phyloP scores from a whole-genome alignment of 1,284 basidiomycete species.

The Leucoagaricus sp. region DNA sequence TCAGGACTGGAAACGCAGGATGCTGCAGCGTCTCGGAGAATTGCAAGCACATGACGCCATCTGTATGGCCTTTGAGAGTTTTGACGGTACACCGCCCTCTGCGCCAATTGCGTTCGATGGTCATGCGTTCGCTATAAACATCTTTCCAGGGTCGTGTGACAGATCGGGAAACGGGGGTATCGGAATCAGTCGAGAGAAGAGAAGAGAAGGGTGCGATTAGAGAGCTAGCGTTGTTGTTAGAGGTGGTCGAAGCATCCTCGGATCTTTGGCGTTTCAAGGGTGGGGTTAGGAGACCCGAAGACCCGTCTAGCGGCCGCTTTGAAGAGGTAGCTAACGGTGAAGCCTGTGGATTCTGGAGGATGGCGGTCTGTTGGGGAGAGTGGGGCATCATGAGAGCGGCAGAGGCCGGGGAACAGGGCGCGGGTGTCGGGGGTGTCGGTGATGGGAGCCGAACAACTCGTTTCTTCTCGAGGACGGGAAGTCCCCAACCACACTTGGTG shows the following conservation, averaged over 20 bases:
- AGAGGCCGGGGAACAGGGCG: constrained; percentile 34
- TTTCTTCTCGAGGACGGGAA: constrained; percentile 82
- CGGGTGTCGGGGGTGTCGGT: constrained; percentile 15
- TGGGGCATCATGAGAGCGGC: constrained; percentile 21
- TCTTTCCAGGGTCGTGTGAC: constrained; percentile 95
- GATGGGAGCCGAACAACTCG: constrained; percentile 42
- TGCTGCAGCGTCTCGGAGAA: constrained; percentile 88
- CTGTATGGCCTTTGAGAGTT: constrained; percentile 89
- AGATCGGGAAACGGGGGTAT: constrained; percentile 23
- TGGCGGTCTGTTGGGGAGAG: constrained; percentile 19
- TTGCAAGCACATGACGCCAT: constrained; percentile 97
- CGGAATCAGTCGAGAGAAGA: constrained; percentile 24
- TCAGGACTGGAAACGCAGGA: constrained; percentile 89
- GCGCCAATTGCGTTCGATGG: constrained; percentile 97
- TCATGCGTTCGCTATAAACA: constrained; percentile 97
- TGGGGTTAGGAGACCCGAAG: constrained; percentile 24
- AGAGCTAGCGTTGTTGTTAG: constrained; percentile 14
- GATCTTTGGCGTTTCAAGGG: constrained; percentile 58
- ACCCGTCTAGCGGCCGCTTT: constrained; percentile 41
- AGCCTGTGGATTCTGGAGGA: constrained; percentile 19
- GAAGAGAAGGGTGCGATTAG: constrained; percentile 16
- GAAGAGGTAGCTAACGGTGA: constrained; percentile 16
- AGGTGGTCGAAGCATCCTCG: constrained; percentile 19
- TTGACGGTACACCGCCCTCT: constrained; percentile 86
- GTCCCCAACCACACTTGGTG: constrained; percentile 96